Evolutionary conservation across 139 green algal species (phyloP).

Genomic region (Asterochloris erici): DNA sequence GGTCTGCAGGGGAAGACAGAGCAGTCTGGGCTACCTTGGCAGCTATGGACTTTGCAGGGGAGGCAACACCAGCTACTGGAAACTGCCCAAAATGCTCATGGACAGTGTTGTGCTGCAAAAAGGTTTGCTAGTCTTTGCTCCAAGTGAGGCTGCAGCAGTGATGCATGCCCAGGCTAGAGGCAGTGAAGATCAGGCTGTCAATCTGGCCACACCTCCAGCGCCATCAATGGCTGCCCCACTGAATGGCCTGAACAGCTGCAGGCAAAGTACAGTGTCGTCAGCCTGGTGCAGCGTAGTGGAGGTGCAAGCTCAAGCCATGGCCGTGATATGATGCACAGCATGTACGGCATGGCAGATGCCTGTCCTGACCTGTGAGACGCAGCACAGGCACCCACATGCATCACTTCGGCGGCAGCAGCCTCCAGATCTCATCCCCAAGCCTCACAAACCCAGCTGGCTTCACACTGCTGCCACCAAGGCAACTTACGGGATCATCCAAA

Average conservation of each 20-base stretch:
- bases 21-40: neutral
- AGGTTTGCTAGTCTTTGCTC: neutral
- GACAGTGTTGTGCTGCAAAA: neutral
- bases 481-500: neutral
- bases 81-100: neutral
- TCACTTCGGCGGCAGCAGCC: neutral
- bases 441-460: too few species aligned
- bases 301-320: neutral
- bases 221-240: neutral
- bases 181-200: too few species aligned
- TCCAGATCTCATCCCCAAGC: neutral
- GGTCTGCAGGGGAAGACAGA: neutral
- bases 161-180: neutral
- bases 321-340: neutral
- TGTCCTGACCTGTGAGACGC: neutral
- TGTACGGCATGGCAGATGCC: neutral
- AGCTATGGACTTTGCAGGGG: neutral
- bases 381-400: neutral
- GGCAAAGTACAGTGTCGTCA: too few species aligned
- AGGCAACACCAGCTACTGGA: neutral
- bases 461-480: too few species aligned
- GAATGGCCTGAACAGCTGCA: conserved; percentile 17
- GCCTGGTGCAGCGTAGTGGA: neutral
- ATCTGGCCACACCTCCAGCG: neutral
- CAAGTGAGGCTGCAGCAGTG: neutral